Conservation (phyloP, 495 filamentous ascomycete species). For the Glarea lozoyensis region DNA sequence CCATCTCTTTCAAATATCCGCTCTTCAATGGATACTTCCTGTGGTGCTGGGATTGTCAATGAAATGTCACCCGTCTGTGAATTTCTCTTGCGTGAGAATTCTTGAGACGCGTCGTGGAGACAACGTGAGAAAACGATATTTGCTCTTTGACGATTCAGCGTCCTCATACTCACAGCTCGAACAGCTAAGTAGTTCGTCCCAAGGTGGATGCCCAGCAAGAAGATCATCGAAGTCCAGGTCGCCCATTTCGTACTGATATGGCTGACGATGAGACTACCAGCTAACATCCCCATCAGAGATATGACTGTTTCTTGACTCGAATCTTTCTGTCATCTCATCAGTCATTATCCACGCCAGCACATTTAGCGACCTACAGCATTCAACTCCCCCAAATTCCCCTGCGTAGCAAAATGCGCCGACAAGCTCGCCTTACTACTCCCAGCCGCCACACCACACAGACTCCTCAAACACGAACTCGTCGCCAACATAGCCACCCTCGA, state of each 20-base stretch:
- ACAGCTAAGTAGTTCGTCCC: conserved; percentile 81
- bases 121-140: conserved; percentile 67
- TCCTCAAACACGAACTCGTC: conserved; percentile 64
- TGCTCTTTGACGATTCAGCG: conserved; percentile 80
- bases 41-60: conserved; percentile 43
- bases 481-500: conserved; percentile 64
- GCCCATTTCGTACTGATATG: conserved; percentile 57
- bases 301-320: conserved; percentile 95
- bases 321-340: conserved; percentile 47
- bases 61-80: not conserved
- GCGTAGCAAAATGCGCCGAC: conserved; percentile 82
- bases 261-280: conserved; percentile 72
- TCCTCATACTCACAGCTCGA: conserved; percentile 70
- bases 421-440: conserved; percentile 84
- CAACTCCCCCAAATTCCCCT: conserved; percentile 86
- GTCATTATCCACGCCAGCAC: not conserved
- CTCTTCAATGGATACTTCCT: conserved; percentile 56
- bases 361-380: conserved; percentile 57
- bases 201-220: conserved; percentile 67
- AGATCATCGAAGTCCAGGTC: conserved; percentile 68
- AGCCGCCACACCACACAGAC: conserved; percentile 83
- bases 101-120: conserved; percentile 30
- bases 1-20: conserved; percentile 61
- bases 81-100: not conserved
- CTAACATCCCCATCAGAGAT: conserved; percentile 82